phyloP scores from a whole-genome alignment of 257 asterid genomes.

The Forsythia viridissima region DNA sequence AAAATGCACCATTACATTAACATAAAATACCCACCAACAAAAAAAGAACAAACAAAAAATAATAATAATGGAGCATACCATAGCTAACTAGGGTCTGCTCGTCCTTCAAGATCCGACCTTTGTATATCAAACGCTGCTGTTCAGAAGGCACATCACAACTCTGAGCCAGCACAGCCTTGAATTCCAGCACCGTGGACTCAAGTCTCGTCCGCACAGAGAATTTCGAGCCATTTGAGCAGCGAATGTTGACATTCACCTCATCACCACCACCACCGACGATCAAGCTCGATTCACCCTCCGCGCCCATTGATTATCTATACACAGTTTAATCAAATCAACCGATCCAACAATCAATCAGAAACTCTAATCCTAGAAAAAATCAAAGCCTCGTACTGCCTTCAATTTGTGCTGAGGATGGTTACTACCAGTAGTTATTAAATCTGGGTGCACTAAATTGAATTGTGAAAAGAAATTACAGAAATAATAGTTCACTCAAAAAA shows the following conservation, averaged over 20 bases:
- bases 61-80: slow-evolving; percentile 31
- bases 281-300: slow-evolving; percentile 48
- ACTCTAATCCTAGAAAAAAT: neutral
- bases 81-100: slow-evolving; percentile 56
- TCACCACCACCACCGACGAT: slow-evolving; percentile 30
- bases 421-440: neutral
- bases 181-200: slow-evolving; percentile 55
- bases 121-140: slow-evolving; percentile 61
- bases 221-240: slow-evolving; percentile 64
- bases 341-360: neutral
- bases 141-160: slow-evolving; percentile 56
- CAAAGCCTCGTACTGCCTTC: neutral
- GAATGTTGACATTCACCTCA: slow-evolving; percentile 55
- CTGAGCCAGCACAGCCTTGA: slow-evolving; percentile 53
- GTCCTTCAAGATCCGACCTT: slow-evolving; percentile 64
- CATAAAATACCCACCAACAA: neutral
- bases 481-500: neutral
- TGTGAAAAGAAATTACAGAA: neutral
- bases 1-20: neutral
- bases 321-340: neutral
- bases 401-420: neutral
- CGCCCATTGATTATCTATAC: slow-evolving; percentile 33
- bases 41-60: neutral
- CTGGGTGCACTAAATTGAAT: neutral
- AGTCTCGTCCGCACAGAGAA: slow-evolving; percentile 57